Base-by-base conservation (phyloP, 164 flowering plant species). In the Vitis riparia region DNA sequence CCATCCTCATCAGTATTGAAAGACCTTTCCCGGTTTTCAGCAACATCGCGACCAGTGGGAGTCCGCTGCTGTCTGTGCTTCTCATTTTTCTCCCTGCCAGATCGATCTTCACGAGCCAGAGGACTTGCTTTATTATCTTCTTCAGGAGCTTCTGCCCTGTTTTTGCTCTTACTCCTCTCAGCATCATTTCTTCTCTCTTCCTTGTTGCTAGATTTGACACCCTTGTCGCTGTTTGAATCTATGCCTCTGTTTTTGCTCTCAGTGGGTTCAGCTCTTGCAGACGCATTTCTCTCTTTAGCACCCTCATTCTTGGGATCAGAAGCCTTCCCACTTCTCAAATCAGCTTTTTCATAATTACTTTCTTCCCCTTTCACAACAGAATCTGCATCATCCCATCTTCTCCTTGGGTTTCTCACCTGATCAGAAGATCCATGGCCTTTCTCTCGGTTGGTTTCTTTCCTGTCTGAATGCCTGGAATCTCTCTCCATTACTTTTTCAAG, bases 321-420 rank as follows among this genome's bases (percentile, higher is more conserved):
- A 67, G 68, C 61, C 69, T 78, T 87, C 29, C 81, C 88, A 75
- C 84, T 76, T 75, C 82, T 85, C 11, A 52, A 49, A 70, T 88
- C 96, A 69, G 60, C 23, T 65, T 74, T 86, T 13, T 89, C 94
- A 70, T 68, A 53, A 65, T 62, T 60, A 76, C 65, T 75, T 60
- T 93, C 94, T 58, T 86, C 87, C 57, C 44, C 75, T 70, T 77
- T 88, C 67, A 69, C 75, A 5, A 29, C 74, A 7, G 75, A 30
- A 60, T 84, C 91, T 49, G 85, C 16, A 55, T 91, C 97, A 75
- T 94, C 97, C 94, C 94, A 94, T 77, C 86, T 89, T 76, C 90
- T 87, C 76, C 84, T 78, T 9, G 81, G 77, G 67, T 62, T 85
- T 62, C 83, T 85, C 16, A 71, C 82, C 32, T 68, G 78, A 60